Base-by-base conservation (phyloP, 164 flowering plant species). In the Tinospora cordifolia region DNA sequence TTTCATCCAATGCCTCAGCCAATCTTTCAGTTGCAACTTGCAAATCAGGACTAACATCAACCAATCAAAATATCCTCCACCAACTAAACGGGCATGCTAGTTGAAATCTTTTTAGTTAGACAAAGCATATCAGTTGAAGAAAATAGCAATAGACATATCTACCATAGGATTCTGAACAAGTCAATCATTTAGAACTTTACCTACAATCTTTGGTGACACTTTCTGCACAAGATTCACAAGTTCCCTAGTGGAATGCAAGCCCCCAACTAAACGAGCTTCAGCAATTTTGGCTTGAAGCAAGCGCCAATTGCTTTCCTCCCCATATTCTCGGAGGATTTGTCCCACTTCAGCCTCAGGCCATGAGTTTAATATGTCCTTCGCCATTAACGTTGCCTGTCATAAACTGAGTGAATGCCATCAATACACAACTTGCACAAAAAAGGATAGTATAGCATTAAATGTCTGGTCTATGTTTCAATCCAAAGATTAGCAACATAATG, bases 271-370 rank as follows among this genome's bases (percentile, higher is more conserved):
- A 70, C 98, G 93, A 46, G 98, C 93, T 66, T 85, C 85, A 25
- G 87, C 76, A 78, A 92, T 92, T 73, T 81, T 94, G 26, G 79
- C 83, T 71, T 84, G 98, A 70, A 94, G 90, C 66, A 69, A 63
- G 26, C 46, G 77, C 99, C 99, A 94, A 70, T 88, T 87, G 77
- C 87, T 88, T 81, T 92, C 99, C 80, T 94, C 97, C 36, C 99
- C 98, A 82, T 88, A 94, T 0, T 92, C 99, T 51, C 89, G 82
- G 62, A 94, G 71, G 70, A 94, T 80, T 68, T 90, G 80, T 11
- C 96, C 99, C 58, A 94, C 80, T 79, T 94, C 98, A 77, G 70
- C 72, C 64, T 84, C 94, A n/a, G 98, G 98, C 98, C 99, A 94
- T 47, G 83, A 83, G 78, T 92, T 94, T 69, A 92, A 75, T 70